These are phyloP conservation scores for Passalora sequoiae DNA, from an alignment of 2,329 filamentous ascomycete species.

Conservation along the genomic window DNA sequence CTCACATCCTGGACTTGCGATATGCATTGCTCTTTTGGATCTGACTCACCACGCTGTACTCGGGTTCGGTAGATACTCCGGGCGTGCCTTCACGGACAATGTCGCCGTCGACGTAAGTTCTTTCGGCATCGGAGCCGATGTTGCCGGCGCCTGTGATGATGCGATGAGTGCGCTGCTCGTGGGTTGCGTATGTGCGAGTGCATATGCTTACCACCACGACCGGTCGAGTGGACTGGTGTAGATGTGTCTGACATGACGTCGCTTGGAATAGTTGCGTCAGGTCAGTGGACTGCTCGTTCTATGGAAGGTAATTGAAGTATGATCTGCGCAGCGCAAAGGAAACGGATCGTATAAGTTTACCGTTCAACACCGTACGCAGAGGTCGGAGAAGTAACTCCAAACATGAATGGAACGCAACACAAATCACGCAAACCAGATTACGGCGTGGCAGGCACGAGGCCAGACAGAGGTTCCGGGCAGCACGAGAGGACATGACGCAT, in stretches of 20 bases:
- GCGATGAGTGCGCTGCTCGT: background rate
- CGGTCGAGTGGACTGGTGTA: constrained; percentile 46
- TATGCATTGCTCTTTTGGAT: too few species aligned
- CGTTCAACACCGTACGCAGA: background rate
- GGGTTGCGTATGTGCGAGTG: too few species aligned
- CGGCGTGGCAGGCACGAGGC: too few species aligned
- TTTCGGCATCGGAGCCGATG: constrained; percentile 49
- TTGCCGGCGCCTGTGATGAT: constrained; percentile 50
- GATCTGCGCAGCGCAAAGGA: background rate
- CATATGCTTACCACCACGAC: constrained; percentile 55
- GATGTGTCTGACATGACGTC: background rate
- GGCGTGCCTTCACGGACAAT: constrained; percentile 44
- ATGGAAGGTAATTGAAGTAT: background rate
- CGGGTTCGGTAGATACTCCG: constrained; percentile 35
- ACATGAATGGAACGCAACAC: background rate
- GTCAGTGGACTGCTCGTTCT: background rate
- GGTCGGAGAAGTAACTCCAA: background rate
- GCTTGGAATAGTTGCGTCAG: background rate
- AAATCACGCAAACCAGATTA: constrained; percentile 1
- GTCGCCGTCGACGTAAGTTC: constrained; percentile 43
- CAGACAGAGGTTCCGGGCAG: background rate
- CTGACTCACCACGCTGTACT: constrained; percentile 40
- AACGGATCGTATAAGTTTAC: background rate
- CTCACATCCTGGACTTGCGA: too few species aligned
- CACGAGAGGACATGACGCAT: background rate